Percentiles rank a stretch among this genome's conserved stretches.
phyloP scores from a whole-genome alignment of 192 early-diverging fungal species.

The Mortierella claussenii region DNA sequence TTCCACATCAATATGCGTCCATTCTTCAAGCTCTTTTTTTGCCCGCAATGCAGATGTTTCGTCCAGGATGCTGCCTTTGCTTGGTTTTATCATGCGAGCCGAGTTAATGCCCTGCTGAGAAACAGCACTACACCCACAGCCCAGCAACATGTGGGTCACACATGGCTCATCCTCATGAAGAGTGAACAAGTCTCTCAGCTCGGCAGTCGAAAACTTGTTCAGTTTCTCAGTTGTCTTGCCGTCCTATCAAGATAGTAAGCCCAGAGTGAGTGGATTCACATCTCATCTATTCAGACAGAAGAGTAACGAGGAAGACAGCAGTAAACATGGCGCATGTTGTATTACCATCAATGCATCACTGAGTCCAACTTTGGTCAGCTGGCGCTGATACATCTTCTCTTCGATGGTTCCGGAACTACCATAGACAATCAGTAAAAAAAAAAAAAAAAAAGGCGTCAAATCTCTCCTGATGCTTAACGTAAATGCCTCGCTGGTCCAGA shows the following conservation, averaged over 20 bases:
- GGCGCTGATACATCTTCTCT: slow-evolving; percentile 73
- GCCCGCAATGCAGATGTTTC: slow-evolving; percentile 8
- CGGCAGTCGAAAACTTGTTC: slow-evolving; percentile 65
- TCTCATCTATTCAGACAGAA: neutral
- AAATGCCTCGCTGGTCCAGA: neutral
- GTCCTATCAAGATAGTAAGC: slow-evolving; percentile 20
- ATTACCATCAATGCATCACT: slow-evolving; percentile 67
- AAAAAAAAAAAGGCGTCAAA: neutral
- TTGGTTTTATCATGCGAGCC: neutral
- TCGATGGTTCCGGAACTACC: slow-evolving; percentile 53
- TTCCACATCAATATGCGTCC: slow-evolving; percentile 30
- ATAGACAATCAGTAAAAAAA: too few relatives aligned
- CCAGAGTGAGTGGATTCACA: neutral
- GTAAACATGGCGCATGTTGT: neutral
- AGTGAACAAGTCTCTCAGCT: slow-evolving; percentile 68
- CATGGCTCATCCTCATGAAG: slow-evolving; percentile 63
- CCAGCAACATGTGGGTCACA: slow-evolving; percentile 65
- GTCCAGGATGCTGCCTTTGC: slow-evolving; percentile 1
- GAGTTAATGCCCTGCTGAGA: neutral
- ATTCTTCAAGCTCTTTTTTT: slow-evolving; percentile 32
- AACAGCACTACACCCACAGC: slow-evolving; percentile 51
- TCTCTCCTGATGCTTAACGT: neutral
- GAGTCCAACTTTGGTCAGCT: slow-evolving; percentile 66
- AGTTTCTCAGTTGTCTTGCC: slow-evolving; percentile 40
- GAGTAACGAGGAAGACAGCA: too few relatives aligned